Percentiles rank a stretch among this genome's conserved stretches.
phyloP scores from a whole-genome alignment of 139 green algal genomes.

The Chlorella sp. region DNA sequence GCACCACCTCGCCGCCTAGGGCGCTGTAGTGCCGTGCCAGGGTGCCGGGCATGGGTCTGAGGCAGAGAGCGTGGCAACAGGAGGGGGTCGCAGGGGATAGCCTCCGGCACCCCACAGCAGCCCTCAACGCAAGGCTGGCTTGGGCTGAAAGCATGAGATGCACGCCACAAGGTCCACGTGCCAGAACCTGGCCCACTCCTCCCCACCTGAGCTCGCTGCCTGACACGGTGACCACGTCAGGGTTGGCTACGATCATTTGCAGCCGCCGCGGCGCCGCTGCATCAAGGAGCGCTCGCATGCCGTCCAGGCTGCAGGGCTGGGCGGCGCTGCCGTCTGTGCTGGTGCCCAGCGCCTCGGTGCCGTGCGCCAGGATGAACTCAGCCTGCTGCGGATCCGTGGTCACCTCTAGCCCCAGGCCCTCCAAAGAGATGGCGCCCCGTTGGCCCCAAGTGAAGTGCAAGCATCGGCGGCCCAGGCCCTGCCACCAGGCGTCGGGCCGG shows the following conservation, averaged over 20 bases:
- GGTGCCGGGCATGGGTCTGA: conserved; percentile 80
- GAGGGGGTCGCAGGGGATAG: background rate
- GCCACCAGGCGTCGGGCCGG: conserved; percentile 57
- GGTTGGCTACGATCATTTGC: conserved; percentile 90
- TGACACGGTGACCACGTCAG: conserved; percentile 76
- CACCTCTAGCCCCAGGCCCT: conserved; percentile 64
- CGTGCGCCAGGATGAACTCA: conserved; percentile 90
- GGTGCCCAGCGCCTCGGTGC: conserved; percentile 76
- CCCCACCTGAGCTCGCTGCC: conserved; percentile 31
- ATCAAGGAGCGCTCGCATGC: conserved; percentile 57
- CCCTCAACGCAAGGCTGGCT: too few species aligned
- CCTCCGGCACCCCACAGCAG: too few species aligned
- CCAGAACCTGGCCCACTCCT: background rate
- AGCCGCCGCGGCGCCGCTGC: conserved; percentile 36
- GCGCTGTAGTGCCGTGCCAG: conserved; percentile 67
- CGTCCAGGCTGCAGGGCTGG: conserved; percentile 35
- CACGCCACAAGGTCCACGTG: background rate
- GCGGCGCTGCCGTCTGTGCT: conserved; percentile 20
- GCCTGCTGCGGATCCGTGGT: conserved; percentile 15
- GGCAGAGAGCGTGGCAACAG: background rate
- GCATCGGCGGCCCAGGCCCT: conserved; percentile 64
- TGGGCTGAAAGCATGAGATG: too few species aligned
- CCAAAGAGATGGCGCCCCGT: conserved; percentile 70
- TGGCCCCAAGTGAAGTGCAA: conserved; percentile 91
- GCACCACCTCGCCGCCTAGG: conserved; percentile 10